Evolutionary conservation across 306 rosid genomes (phyloP).

Genomic region (Potentilla sterilis): DNA sequence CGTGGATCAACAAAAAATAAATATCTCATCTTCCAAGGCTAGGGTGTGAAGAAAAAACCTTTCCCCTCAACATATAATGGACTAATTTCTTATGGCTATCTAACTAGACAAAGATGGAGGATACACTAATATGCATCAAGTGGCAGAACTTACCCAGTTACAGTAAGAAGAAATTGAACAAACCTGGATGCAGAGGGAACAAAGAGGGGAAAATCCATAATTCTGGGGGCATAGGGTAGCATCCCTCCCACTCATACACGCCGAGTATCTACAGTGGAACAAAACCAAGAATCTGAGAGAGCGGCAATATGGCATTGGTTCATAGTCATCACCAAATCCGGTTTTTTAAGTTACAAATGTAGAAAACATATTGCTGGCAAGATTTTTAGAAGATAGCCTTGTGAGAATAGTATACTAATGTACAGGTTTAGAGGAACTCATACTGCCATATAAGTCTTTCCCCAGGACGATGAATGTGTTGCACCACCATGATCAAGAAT

Average conservation of each 20-base stretch:
- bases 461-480: conserved; percentile 60
- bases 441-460: conserved; percentile 81
- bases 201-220: conserved; percentile 63
- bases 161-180: neutral
- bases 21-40: neutral
- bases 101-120: neutral
- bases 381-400: neutral
- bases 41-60: neutral
- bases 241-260: conserved; percentile 60
- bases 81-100: neutral
- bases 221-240: conserved; percentile 77
- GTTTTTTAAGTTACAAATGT: too few species aligned
- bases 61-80: neutral
- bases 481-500: conserved; percentile 67
- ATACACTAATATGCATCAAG: too few species aligned
- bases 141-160: neutral
- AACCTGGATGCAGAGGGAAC: conserved; percentile 64
- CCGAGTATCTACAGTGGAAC: conserved; percentile 45
- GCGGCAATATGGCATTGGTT: neutral
- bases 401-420: neutral
- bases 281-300: neutral
- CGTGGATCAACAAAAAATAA: too few species aligned
- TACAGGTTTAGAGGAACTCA: neutral
- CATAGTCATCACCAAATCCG: too few species aligned
- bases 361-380: neutral